These are phyloP conservation scores for Enterocytospora artemiae DNA, from an alignment of 371 early-diverging fungal species.

Conservation along the genomic window DNA sequence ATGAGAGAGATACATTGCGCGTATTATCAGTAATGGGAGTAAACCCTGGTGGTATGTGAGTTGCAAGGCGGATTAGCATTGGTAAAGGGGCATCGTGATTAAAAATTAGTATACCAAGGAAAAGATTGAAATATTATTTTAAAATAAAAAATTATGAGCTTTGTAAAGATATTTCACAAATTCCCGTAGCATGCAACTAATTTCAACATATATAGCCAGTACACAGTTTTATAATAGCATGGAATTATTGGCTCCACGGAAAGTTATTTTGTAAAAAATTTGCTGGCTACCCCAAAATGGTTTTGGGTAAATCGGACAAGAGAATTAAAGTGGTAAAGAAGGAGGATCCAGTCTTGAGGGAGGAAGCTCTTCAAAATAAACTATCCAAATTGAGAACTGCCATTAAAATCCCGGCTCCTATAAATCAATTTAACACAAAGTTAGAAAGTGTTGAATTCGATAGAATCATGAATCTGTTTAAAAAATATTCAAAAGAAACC, in stretches of 20 bases:
- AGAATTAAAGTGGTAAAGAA: conserved; percentile 12
- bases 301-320: conserved; percentile 7
- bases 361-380: conserved; percentile 44
- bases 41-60: not conserved
- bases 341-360: conserved; percentile 24
- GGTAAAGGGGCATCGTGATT: too few species aligned
- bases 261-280: not conserved
- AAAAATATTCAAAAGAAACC: conserved; percentile 96
- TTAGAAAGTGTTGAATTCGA: conserved; percentile 77
- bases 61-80: too few species aligned
- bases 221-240: not conserved
- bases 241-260: not conserved
- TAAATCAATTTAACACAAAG: conserved; percentile 94
- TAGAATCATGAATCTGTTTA: conserved; percentile 84
- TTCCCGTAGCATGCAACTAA: not conserved
- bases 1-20: not conserved
- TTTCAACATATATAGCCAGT: not conserved
- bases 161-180: not conserved
- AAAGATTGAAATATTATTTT: not conserved
- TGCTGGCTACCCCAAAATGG: conserved; percentile 10
- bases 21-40: not conserved
- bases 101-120: too few species aligned
- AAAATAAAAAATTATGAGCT: not conserved
- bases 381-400: conserved; percentile 77
- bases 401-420: conserved; percentile 93